Evolutionary conservation across 2,329 filamentous ascomycete genomes (phyloP).

Genomic region (Fusarium vanettenii): DNA sequence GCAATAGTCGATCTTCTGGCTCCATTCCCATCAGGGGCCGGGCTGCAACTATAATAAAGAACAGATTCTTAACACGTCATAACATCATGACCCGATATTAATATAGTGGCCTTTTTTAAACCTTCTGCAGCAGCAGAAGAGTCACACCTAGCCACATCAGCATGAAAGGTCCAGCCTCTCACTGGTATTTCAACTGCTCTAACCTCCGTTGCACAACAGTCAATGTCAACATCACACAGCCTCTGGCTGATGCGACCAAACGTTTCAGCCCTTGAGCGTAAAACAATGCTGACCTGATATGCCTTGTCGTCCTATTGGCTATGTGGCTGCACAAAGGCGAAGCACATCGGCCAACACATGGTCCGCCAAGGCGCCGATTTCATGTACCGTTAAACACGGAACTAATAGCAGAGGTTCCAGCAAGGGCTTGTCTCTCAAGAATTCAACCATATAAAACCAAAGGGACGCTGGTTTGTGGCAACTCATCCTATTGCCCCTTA

Average conservation of each 20-base stretch:
- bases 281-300: neutral
- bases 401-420: neutral
- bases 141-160: no score
- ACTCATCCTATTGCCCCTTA: neutral
- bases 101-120: no score
- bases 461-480: neutral
- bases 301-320: neutral
- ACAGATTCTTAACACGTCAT: no score
- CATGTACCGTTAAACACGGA: neutral
- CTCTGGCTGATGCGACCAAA: neutral
- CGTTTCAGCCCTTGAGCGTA: neutral
- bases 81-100: no score
- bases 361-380: neutral
- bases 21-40: no score
- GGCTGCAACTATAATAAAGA: no score
- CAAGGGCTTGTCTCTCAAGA: neutral
- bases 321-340: neutral
- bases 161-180: no score
- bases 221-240: neutral
- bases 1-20: neutral
- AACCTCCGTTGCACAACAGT: rapidly evolving
- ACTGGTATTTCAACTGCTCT: no score
- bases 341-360: neutral
- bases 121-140: no score
- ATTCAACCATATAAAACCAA: neutral